Evolutionary conservation across 2,329 filamentous ascomycete species (phyloP).

Genomic region (Calcarisporium arbuscula): DNA sequence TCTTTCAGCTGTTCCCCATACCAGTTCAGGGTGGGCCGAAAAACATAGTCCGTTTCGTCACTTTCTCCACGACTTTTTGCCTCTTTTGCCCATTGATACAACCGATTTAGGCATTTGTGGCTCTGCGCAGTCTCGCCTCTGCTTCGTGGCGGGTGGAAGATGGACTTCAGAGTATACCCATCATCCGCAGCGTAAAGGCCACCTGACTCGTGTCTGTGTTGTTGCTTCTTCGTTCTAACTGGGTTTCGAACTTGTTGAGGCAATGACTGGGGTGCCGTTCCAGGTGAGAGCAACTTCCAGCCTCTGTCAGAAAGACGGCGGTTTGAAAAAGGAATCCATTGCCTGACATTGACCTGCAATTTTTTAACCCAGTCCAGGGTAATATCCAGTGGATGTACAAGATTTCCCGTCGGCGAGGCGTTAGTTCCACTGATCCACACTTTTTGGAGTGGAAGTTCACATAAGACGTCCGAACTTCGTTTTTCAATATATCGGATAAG

Average conservation of each 20-base stretch:
- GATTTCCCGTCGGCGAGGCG: conserved; percentile 11
- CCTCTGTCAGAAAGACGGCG: conserved; percentile 23
- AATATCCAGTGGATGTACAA: conserved; percentile 31
- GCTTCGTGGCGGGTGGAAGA: conserved; percentile 42
- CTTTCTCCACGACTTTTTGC: conserved; percentile 1
- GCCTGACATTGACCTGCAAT: conserved; percentile 24
- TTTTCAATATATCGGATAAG: conserved; percentile 33
- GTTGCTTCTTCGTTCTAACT: no score
- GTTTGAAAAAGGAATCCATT: conserved; percentile 28
- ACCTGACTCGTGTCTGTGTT: no score
- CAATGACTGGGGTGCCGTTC: no score
- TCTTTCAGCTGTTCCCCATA: conserved; percentile 40
- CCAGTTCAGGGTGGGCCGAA: conserved; percentile 44
- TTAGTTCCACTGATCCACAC: conserved; percentile 41
- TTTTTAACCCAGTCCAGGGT: conserved; percentile 31
- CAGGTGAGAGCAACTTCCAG: conserved; percentile 28
- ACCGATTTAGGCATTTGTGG: conserved; percentile 35
- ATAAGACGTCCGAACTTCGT: conserved; percentile 19
- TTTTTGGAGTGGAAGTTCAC: conserved; percentile 25
- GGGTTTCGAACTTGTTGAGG: no score
- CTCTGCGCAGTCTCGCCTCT: conserved; percentile 6
- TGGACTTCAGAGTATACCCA: conserved; percentile 27
- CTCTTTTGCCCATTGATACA: conserved; percentile 32
- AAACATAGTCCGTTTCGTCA: conserved; percentile 27
- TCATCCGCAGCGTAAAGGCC: no score